These are phyloP conservation scores for Heterobasidion irregulare DNA, from an alignment of 1,284 basidiomycete species.

Conservation along the genomic window DNA sequence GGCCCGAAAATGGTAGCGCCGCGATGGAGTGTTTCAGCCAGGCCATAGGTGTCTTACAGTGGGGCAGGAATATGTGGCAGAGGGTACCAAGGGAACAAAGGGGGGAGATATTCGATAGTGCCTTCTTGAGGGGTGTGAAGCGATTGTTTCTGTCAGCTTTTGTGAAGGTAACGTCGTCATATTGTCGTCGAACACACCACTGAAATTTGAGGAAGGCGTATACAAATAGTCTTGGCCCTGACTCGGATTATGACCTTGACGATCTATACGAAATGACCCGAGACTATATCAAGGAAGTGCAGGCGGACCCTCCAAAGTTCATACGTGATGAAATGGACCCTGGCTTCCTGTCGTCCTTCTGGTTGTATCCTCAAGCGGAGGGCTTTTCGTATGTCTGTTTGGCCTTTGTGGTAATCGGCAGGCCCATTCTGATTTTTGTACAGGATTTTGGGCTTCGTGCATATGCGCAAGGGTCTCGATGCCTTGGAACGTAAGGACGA, in stretches of 20 bases:
- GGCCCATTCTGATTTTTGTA: background rate
- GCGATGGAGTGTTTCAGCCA: conserved; percentile 12
- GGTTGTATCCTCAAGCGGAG: conserved; percentile 26
- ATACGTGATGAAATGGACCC: conserved; percentile 10
- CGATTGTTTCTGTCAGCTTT: conserved; percentile 21
- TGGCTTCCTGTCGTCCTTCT: conserved; percentile 23
- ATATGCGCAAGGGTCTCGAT: conserved; percentile 6
- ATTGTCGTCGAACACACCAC: background rate
- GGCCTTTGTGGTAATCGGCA: conserved; percentile 21
- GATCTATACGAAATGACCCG: conserved; percentile 20
- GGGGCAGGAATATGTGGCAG: conserved; percentile 28
- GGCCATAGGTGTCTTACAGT: conserved; percentile 28
- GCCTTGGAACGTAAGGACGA: conserved; percentile 5
- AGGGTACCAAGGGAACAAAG: conserved; percentile 20
- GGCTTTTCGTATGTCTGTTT: conserved; percentile 24
- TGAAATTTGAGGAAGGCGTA: conserved; percentile 4
- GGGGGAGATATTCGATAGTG: conserved; percentile 23
- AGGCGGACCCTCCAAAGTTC: conserved; percentile 8
- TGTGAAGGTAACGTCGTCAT: conserved; percentile 18
- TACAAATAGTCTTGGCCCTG: conserved; percentile 3
- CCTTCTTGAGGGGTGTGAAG: conserved; percentile 24
- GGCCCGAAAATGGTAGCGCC: conserved; percentile 17
- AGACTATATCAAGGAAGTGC: conserved; percentile 19
- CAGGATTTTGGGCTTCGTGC: conserved; percentile 2
- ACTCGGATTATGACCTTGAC: conserved; percentile 15